Evolutionary conservation across 2,329 filamentous ascomycete genomes (phyloP), one percentile per base, ranked within the genome.

Genomic region (Coniochaeta prunicola): DNA sequence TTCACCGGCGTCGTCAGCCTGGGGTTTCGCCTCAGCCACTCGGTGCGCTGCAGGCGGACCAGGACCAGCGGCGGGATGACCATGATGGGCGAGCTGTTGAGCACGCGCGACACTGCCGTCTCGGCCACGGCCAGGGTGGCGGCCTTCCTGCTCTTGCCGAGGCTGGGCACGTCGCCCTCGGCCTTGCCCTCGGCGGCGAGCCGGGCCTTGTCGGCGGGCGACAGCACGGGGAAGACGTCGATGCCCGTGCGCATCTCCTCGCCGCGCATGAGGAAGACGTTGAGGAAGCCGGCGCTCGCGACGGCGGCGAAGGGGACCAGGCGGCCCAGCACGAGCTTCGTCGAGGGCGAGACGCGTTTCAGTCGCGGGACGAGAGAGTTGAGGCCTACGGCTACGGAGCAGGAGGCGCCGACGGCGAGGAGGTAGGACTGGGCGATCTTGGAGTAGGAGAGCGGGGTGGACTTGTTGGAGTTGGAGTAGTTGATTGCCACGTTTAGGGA

Each of bases 401-500:
- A 99, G 15, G 91, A 96, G 33, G 94, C 93, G 59, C 90, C 87
- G 21, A 99, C 94, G 58, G 94, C 94, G 61, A 96, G 82, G 70
- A 89, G 84, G 79, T 97, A 99, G 57, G 92, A 97, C 74, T 96
- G 87, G 62, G 88, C 83, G 62, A 99, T 87, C 65, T 91, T 90
- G 24, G 85, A 84, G 60, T 85, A 88, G 21, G 90, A 89, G 63
- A 97, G 83, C 1, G 93, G 91, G 3, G 91, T 92, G 40, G 92
- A 96, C 75, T 99, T 99, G 83, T 99, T 99, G 63, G 93, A 91
- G 73, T 99, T 99, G 70, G 93, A 90, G 72, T 86, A 92, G 82
- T 99, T 99, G 81, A 99, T 93, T 65, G 91, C 93, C 30, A 99
- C 94, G 73, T 99, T 99, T 67, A 99, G 87, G 13, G 92, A 97